Evolutionary conservation across 352 stramenopile species (phyloP).

Genomic region (Globisporangium barbulae): DNA sequence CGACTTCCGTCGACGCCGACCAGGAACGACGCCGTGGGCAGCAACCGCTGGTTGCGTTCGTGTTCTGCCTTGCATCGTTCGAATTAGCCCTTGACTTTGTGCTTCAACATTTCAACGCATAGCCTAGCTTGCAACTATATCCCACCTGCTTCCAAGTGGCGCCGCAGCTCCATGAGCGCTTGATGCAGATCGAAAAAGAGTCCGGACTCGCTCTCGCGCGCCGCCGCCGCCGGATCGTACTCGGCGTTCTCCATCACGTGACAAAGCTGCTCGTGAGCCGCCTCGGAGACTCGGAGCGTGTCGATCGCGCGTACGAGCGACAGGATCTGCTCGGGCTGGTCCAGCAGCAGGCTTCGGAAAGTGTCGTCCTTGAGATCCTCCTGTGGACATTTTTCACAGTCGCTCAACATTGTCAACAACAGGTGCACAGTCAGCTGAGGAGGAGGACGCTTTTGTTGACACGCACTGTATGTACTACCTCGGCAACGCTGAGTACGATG

Average conservation of each 20-base stretch:
- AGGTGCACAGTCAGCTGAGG: slow-evolving; percentile 5
- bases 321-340: slow-evolving; percentile 38
- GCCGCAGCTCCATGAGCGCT: slow-evolving; percentile 30
- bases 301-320: slow-evolving; percentile 20
- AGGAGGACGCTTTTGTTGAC: not conserved
- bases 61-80: slow-evolving; percentile 28
- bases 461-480: slow-evolving; percentile 15
- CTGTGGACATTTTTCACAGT: not conserved
- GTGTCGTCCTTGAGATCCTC: slow-evolving; percentile 36
- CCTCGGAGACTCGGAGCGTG: slow-evolving; percentile 29
- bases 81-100: too few species aligned
- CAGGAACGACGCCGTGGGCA: slow-evolving; percentile 42
- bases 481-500: slow-evolving; percentile 21
- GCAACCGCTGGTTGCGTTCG: slow-evolving; percentile 29
- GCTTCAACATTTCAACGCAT: too few species aligned
- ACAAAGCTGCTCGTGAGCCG: slow-evolving; percentile 42
- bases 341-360: slow-evolving; percentile 43
- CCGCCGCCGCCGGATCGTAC: slow-evolving; percentile 50
- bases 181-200: slow-evolving; percentile 62
- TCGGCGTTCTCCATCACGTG: slow-evolving; percentile 43
- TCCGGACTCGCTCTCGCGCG: slow-evolving; percentile 55
- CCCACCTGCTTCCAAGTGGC: slow-evolving; percentile 29
- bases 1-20: slow-evolving; percentile 67
- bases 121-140: not conserved
- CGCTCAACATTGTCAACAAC: not conserved